These are phyloP conservation scores for Ogataea methylovora DNA, from an alignment of 805 yeast genomes.

Conservation along the genomic window DNA sequence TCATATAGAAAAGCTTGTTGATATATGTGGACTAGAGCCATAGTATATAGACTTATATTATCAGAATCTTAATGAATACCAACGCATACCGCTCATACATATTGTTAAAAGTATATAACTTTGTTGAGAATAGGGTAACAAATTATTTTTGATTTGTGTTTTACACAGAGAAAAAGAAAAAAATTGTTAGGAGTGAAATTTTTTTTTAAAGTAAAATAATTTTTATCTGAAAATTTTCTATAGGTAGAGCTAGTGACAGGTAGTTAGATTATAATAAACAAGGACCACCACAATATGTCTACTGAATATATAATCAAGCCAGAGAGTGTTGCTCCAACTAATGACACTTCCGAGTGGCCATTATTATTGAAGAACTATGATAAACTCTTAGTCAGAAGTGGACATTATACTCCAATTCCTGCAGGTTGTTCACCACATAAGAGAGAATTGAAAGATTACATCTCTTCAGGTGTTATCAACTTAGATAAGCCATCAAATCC, in stretches of 20 bases:
- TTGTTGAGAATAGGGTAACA: too few species aligned
- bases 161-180: too few species aligned
- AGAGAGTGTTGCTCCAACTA: conserved; percentile 66
- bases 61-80: too few species aligned
- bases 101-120: too few species aligned
- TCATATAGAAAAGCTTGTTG: conserved; percentile 30
- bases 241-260: too few species aligned
- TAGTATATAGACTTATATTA: too few species aligned
- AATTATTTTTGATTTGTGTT: too few species aligned
- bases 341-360: conserved; percentile 94
- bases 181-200: too few species aligned
- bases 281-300: conserved; percentile 25
- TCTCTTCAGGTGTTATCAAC: conserved; percentile 93
- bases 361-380: conserved; percentile 88
- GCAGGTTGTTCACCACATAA: conserved; percentile 91
- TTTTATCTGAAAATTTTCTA: too few species aligned
- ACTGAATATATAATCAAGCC: conserved; percentile 82
- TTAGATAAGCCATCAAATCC: conserved; percentile 98
- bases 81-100: too few species aligned
- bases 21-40: conserved; percentile 11
- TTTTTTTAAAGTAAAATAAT: too few species aligned
- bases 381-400: conserved; percentile 87
- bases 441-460: conserved; percentile 85
- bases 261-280: too few species aligned
- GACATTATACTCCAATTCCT: conserved; percentile 97